Conservation (phyloP, 805 yeast genomes). For the Pichia occidentalis region DNA sequence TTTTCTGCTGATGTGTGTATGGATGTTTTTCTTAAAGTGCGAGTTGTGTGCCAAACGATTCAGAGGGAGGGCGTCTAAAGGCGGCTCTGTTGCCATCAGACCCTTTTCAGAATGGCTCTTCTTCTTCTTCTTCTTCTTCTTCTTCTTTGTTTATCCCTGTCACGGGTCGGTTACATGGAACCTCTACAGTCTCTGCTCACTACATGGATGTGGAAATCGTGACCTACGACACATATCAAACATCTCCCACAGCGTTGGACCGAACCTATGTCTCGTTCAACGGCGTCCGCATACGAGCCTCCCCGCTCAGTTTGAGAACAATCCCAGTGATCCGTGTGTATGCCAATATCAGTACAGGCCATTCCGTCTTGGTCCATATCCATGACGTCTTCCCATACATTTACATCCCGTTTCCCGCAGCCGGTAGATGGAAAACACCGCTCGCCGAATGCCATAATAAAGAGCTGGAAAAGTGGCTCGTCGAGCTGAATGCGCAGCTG, state of each 20-base stretch:
- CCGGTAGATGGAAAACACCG: slow-evolving; percentile 17
- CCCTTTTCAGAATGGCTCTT: no score
- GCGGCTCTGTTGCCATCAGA: no score
- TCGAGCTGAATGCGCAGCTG: no score
- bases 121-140: no score
- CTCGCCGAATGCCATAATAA: slow-evolving; percentile 31
- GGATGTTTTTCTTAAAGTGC: neutral
- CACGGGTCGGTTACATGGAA: no score
- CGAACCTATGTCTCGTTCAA: slow-evolving; percentile 31
- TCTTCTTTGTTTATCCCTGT: no score
- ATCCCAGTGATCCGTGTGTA: slow-evolving; percentile 77
- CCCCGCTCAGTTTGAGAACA: slow-evolving; percentile 29
- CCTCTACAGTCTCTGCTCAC: no score
- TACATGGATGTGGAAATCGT: slow-evolving; percentile 57
- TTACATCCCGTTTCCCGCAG: slow-evolving; percentile 54
- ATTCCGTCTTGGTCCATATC: slow-evolving; percentile 58
- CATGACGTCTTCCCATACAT: slow-evolving; percentile 85
- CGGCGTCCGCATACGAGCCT: slow-evolving; percentile 13
- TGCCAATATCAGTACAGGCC: slow-evolving; percentile 61
- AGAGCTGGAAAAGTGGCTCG: slow-evolving; percentile 9
- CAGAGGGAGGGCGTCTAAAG: no score
- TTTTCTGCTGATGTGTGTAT: neutral
- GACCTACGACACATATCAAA: slow-evolving; percentile 59
- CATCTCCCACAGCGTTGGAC: slow-evolving; percentile 51
- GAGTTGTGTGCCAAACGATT: no score